Evolutionary conservation across 192 early-diverging fungal genomes (phyloP).

Genomic region (Ramicandelaber brevisporus): DNA sequence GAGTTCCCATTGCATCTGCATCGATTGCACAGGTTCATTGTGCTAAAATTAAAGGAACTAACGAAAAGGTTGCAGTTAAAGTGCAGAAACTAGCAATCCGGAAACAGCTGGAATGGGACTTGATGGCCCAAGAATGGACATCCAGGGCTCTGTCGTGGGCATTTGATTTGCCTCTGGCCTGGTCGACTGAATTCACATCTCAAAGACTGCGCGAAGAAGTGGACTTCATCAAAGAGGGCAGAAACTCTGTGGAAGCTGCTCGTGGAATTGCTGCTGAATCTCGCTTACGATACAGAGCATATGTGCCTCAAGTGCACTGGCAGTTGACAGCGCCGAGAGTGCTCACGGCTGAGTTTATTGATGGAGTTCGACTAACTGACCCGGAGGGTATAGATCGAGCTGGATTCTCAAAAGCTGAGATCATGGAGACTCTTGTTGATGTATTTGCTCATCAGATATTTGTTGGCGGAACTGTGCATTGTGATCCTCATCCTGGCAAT

Average conservation of each 20-base stretch:
- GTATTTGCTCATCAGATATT: conserved; percentile 77
- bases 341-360: conserved; percentile 75
- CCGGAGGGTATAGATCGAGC: conserved; percentile 14
- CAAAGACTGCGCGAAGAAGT: conserved; percentile 52
- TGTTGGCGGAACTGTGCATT: conserved; percentile 61
- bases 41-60: conserved; percentile 25
- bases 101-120: conserved; percentile 62
- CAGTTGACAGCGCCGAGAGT: conserved; percentile 38
- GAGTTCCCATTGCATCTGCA: conserved; percentile 49
- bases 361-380: conserved; percentile 47
- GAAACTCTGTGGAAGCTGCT: conserved; percentile 39
- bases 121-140: conserved; percentile 36
- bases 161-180: conserved; percentile 65
- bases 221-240: conserved; percentile 70
- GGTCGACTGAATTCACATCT: conserved; percentile 46
- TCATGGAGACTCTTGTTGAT: conserved; percentile 49
- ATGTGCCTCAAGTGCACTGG: conserved; percentile 58
- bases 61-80: conserved; percentile 55
- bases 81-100: conserved; percentile 77
- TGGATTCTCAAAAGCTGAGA: conserved; percentile 12
- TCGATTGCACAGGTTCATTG: conserved; percentile 90
- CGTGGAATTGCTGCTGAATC: conserved; percentile 20
- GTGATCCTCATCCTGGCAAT: conserved; percentile 72
- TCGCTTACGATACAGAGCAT: conserved; percentile 19
- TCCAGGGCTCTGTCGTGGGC: conserved; percentile 34